Conservation (phyloP, 1,284 basidiomycete species). For the Phenoliferia sp. region DNA sequence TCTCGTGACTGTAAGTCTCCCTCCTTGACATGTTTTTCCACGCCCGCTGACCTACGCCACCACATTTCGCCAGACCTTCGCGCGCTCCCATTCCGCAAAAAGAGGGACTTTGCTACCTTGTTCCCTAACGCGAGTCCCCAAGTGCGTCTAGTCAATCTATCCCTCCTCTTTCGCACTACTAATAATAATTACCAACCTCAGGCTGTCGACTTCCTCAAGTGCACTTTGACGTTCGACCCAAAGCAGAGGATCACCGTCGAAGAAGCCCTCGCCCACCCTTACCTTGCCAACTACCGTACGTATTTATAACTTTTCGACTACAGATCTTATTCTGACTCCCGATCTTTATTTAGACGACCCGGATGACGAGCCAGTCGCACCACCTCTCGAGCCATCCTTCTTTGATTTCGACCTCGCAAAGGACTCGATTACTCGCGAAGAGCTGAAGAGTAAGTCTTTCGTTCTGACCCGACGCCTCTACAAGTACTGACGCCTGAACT, state of each 20-base stretch:
- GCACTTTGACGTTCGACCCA: constrained; percentile 58
- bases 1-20: constrained; percentile 61
- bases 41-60: neutral
- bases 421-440: constrained; percentile 82
- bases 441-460: constrained; percentile 53
- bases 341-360: constrained; percentile 61
- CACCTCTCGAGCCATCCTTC: constrained; percentile 82
- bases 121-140: constrained; percentile 81
- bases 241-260: constrained; percentile 89
- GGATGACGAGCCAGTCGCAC: constrained; percentile 85
- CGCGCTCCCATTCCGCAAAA: constrained; percentile 73
- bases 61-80: constrained; percentile 56
- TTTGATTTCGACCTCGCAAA: constrained; percentile 94
- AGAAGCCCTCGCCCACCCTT: constrained; percentile 83
- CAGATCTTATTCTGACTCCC: neutral
- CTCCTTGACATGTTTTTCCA: neutral
- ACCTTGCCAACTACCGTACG: constrained; percentile 70
- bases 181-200: constrained; percentile 57
- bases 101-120: constrained; percentile 65
- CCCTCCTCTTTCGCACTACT: constrained; percentile 39
- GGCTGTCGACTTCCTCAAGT: constrained; percentile 8
- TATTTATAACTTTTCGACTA: neutral
- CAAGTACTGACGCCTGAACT: neutral
- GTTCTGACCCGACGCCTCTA: neutral
- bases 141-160: constrained; percentile 46